These are phyloP conservation scores for Arthrobotrys musiformis DNA, from an alignment of 2,329 filamentous ascomycete genomes.

Conservation along the genomic window DNA sequence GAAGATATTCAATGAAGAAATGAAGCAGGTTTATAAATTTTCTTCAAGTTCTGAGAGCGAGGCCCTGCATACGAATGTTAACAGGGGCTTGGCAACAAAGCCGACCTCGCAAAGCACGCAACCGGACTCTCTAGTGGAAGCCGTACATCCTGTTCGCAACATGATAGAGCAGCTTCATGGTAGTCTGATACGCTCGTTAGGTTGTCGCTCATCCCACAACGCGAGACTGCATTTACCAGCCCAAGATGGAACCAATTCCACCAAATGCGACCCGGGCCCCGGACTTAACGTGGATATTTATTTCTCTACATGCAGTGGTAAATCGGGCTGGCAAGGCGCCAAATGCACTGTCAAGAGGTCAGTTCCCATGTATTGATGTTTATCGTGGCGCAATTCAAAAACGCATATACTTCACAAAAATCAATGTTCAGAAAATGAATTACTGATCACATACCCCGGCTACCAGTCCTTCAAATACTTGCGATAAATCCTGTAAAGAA, in stretches of 20 bases:
- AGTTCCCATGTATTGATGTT: neutral
- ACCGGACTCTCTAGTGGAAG: neutral
- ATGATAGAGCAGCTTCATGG: slow-evolving; percentile 5
- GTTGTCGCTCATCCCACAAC: neutral
- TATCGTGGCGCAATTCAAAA: neutral
- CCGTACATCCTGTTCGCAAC: neutral
- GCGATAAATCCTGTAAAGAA: neutral
- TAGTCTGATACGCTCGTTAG: neutral
- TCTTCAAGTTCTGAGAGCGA: neutral
- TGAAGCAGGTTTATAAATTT: slow-evolving; percentile 7
- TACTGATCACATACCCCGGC: neutral
- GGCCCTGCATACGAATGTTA: neutral
- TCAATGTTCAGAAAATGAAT: too few relatives aligned
- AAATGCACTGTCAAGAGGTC: slow-evolving; percentile 6
- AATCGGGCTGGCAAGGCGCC: neutral
- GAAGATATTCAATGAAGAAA: neutral
- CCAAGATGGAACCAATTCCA: neutral
- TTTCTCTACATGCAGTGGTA: neutral
- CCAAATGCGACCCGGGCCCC: neutral
- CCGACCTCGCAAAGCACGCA: neutral
- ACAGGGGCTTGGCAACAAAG: neutral
- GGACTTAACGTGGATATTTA: neutral
- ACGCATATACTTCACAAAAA: neutral
- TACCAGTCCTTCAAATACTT: neutral
- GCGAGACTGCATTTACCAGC: slow-evolving; percentile 13